Evolutionary conservation across 495 filamentous ascomycete genomes (phyloP).

Genomic region (Trichoderma virens): DNA sequence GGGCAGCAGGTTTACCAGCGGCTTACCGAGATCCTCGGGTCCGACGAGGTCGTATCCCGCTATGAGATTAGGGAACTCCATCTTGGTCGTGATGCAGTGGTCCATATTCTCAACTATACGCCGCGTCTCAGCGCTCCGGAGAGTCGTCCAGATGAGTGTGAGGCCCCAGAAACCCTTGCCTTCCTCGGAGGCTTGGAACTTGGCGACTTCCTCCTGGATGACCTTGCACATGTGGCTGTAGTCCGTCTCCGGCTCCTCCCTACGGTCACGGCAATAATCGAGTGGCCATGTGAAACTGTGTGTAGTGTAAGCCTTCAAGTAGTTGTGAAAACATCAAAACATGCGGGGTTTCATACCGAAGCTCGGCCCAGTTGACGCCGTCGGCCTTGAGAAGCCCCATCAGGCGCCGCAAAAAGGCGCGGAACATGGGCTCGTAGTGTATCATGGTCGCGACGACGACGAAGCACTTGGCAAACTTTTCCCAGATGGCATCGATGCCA

Average conservation of each 20-base stretch:
- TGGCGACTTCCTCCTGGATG: slow-evolving; percentile 70
- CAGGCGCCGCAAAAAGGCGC: slow-evolving; percentile 60
- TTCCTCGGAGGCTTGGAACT: slow-evolving; percentile 57
- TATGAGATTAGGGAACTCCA: slow-evolving; percentile 68
- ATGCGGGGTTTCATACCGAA: slow-evolving; percentile 32
- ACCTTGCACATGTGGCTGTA: slow-evolving; percentile 59
- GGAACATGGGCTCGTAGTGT: slow-evolving; percentile 88
- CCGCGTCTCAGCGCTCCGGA: slow-evolving; percentile 55
- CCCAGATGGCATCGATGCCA: slow-evolving; percentile 73
- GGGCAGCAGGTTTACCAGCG: slow-evolving; percentile 68
- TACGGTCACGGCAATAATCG: slow-evolving; percentile 51
- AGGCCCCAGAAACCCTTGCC: slow-evolving; percentile 76
- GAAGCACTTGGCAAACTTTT: slow-evolving; percentile 66
- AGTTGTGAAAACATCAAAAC: not conserved
- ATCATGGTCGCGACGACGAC: slow-evolving; percentile 61
- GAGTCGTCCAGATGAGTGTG: slow-evolving; percentile 78
- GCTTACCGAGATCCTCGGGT: slow-evolving; percentile 69
- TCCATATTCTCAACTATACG: slow-evolving; percentile 72
- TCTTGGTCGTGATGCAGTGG: slow-evolving; percentile 71
- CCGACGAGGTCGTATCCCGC: slow-evolving; percentile 86
- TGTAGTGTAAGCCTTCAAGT: not conserved
- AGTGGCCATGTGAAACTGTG: slow-evolving; percentile 52
- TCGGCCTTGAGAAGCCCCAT: slow-evolving; percentile 63
- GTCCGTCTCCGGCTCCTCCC: slow-evolving; percentile 51
- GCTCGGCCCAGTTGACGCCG: slow-evolving; percentile 73